These are phyloP conservation scores for Verticillium alfalfae DNA, from an alignment of 2,329 filamentous ascomycete genomes.

Conservation along the genomic window DNA sequence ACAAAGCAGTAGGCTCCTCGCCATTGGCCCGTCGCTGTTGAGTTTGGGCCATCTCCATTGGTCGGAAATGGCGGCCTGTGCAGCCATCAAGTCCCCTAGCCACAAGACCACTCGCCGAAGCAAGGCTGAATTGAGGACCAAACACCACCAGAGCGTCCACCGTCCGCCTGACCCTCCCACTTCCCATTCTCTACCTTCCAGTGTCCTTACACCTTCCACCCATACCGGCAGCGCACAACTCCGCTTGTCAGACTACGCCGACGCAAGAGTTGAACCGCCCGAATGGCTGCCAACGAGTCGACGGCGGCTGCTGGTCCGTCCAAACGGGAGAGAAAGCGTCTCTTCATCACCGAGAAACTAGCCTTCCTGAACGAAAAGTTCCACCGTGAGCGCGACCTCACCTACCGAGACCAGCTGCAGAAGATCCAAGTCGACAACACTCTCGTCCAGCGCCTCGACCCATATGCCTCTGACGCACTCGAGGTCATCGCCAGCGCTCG, in stretches of 20 bases:
- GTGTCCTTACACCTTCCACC: not conserved
- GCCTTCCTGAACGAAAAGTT: constrained; percentile 72
- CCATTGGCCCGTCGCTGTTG: not conserved
- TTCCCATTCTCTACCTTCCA: not conserved
- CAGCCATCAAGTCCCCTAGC: not conserved
- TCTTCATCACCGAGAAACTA: constrained; percentile 74
- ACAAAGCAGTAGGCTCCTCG: not conserved
- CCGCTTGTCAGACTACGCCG: not conserved
- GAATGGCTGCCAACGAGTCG: constrained; percentile 34
- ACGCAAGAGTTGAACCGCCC: not conserved
- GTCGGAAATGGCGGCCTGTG: not conserved
- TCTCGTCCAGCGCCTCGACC: constrained; percentile 78
- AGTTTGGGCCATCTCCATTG: not conserved
- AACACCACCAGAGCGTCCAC: not conserved
- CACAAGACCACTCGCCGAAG: not conserved
- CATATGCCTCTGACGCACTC: constrained; percentile 67
- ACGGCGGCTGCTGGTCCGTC: constrained; percentile 43
- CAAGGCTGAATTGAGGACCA: not conserved
- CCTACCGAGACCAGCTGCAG: constrained; percentile 85
- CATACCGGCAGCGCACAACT: not conserved
- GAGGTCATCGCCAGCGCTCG: constrained; percentile 64
- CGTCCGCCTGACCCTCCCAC: not conserved
- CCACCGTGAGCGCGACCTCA: constrained; percentile 71
- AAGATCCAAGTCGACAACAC: constrained; percentile 89
- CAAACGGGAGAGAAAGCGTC: constrained; percentile 87